phyloP scores from a whole-genome alignment of 805 yeast species.

The Candida saitoana region DNA sequence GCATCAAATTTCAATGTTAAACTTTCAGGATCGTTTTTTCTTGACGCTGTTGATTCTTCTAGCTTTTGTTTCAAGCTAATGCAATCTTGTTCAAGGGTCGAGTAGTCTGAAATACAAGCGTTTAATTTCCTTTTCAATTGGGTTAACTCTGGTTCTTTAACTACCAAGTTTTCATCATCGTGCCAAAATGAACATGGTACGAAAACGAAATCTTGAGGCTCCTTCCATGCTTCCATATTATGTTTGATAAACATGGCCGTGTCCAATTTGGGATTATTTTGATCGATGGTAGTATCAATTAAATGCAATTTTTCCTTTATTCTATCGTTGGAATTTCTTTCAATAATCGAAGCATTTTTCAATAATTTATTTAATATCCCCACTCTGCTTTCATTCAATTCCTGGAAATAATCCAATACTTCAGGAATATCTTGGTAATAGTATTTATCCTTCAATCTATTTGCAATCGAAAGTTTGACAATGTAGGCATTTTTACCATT shows the following conservation, averaged over 20 bases:
- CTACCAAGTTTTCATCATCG: constrained; percentile 76
- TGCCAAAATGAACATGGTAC: constrained; percentile 95
- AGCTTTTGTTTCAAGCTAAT: constrained; percentile 47
- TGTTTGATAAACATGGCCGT: constrained; percentile 91
- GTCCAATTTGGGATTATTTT: constrained; percentile 71
- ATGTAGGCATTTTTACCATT: constrained; percentile 80
- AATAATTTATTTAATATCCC: constrained; percentile 65
- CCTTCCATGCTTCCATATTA: constrained; percentile 70
- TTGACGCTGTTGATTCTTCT: constrained; percentile 38
- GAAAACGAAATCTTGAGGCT: constrained; percentile 80
- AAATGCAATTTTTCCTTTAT: constrained; percentile 48
- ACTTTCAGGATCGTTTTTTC: constrained; percentile 30
- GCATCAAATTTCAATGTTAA: constrained; percentile 53
- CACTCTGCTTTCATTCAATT: constrained; percentile 75
- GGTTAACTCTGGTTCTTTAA: constrained; percentile 53
- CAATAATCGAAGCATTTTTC: constrained; percentile 58
- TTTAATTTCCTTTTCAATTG: constrained; percentile 53
- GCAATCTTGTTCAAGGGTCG: constrained; percentile 39
- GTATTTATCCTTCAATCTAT: constrained; percentile 87
- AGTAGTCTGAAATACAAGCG: constrained; percentile 32
- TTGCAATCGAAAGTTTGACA: constrained; percentile 76
- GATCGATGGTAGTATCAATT: constrained; percentile 54
- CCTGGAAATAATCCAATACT: constrained; percentile 77
- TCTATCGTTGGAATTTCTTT: constrained; percentile 44
- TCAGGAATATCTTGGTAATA: constrained; percentile 93